These are phyloP conservation scores for Ophidiomyces ophidiicola DNA, from an alignment of 2,329 filamentous ascomycete genomes.

Conservation along the genomic window DNA sequence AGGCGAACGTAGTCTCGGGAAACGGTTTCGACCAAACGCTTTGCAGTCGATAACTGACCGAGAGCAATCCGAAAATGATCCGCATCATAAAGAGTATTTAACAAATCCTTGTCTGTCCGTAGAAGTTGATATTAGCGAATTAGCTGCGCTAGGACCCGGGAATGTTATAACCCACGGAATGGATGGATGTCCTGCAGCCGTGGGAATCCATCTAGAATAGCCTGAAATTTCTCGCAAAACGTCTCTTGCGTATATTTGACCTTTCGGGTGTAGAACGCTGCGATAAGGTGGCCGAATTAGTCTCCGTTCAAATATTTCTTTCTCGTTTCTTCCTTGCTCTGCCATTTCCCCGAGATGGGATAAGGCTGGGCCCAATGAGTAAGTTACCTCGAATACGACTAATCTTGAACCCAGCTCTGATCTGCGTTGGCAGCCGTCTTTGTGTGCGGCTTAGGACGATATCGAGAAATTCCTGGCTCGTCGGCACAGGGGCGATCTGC, in stretches of 20 bases:
- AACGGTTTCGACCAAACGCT: slow-evolving; percentile 92
- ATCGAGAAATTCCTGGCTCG: slow-evolving; percentile 90
- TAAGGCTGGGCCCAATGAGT: too few relatives aligned
- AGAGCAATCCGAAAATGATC: slow-evolving; percentile 96
- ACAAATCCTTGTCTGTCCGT: slow-evolving; percentile 55
- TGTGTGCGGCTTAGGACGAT: slow-evolving; percentile 92
- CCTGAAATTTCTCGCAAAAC: slow-evolving; percentile 82
- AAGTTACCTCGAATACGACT: slow-evolving; percentile 61
- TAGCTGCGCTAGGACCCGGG: slow-evolving; percentile 10
- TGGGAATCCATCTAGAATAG: slow-evolving; percentile 87
- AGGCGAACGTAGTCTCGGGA: slow-evolving; percentile 91
- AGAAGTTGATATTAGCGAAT: slow-evolving; percentile 14
- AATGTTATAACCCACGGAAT: slow-evolving; percentile 51
- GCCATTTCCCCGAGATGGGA: background rate
- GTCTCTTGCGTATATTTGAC: slow-evolving; percentile 98
- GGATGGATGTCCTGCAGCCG: slow-evolving; percentile 88
- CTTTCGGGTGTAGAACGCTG: slow-evolving; percentile 89
- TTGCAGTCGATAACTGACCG: slow-evolving; percentile 88
- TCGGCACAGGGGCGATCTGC: slow-evolving; percentile 75
- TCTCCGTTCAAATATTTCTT: background rate
- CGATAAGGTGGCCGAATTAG: slow-evolving; percentile 19
- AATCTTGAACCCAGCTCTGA: slow-evolving; percentile 91
- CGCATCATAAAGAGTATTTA: slow-evolving; percentile 97
- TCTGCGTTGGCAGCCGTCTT: slow-evolving; percentile 85
- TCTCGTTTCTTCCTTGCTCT: background rate